phyloP scores from a whole-genome alignment of 495 filamentous ascomycete genomes.

The Entonaema liquescens region DNA sequence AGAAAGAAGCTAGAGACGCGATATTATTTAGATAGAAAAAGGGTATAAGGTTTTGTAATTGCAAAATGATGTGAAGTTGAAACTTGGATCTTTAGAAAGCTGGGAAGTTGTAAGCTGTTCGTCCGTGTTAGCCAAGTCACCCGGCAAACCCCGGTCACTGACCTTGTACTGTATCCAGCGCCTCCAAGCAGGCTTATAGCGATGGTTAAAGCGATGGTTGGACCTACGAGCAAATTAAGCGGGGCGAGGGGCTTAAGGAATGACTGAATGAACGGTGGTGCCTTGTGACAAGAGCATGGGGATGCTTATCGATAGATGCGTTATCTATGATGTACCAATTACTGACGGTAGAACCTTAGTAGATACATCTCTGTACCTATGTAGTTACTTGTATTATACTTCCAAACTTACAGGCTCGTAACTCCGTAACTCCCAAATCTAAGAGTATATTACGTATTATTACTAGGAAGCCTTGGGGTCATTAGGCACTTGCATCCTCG shows the following conservation, averaged over 20 bases:
- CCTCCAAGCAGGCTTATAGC: not conserved
- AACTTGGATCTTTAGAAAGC: not conserved
- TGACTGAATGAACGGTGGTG: conserved; percentile 15
- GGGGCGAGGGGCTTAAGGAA: conserved; percentile 3
- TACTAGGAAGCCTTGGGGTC: not conserved
- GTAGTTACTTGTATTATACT: too few species aligned
- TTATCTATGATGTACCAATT: not conserved
- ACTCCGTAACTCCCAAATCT: not conserved
- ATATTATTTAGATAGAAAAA: not conserved
- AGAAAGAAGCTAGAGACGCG: not conserved
- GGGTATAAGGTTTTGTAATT: not conserved
- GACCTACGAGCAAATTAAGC: conserved; percentile 6
- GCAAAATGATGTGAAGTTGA: not conserved
- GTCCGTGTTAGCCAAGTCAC: not conserved
- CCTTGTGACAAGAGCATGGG: conserved; percentile 35
- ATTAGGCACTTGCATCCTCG: not conserved
- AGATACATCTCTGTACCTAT: too few species aligned
- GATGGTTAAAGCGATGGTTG: not conserved
- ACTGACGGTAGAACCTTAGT: too few species aligned
- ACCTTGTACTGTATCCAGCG: not conserved
- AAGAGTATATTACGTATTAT: not conserved
- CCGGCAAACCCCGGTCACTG: not conserved
- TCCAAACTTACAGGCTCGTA: not conserved
- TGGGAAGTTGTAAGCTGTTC: not conserved
- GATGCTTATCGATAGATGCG: conserved; percentile 20